Evolutionary conservation across 2,329 filamentous ascomycete species (phyloP).

Genomic region (Hypoxylon sp.): DNA sequence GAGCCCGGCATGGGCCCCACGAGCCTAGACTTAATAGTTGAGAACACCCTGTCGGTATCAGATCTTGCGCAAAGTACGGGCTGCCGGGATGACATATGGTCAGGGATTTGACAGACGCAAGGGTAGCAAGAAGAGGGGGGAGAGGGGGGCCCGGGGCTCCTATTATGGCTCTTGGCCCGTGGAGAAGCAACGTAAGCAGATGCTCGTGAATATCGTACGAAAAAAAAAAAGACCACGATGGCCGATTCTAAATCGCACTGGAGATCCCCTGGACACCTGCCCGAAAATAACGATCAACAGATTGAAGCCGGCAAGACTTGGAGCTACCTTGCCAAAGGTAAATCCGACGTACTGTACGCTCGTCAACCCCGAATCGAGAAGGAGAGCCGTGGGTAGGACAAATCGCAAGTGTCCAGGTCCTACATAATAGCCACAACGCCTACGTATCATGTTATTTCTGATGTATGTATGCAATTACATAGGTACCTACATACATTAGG

Average conservation of each 20-base stretch:
- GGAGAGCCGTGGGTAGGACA: conserved; percentile 16
- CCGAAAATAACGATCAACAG: conserved; percentile 34
- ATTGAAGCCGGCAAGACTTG: conserved; percentile 22
- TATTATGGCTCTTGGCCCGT: conserved; percentile 39
- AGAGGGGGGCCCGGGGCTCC: conserved; percentile 19
- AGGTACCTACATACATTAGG: background rate
- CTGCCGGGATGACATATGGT: conserved; percentile 35
- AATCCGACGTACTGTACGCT: conserved; percentile 10
- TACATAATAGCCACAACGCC: conserved; percentile 2
- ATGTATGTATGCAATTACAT: conserved; percentile 2
- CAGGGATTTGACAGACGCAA: conserved; percentile 43
- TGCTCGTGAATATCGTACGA: conserved; percentile 38
- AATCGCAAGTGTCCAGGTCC: background rate
- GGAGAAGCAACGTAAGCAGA: conserved; percentile 37
- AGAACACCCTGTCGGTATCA: conserved; percentile 41
- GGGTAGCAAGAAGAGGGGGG: conserved; percentile 14
- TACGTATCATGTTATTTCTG: no score
- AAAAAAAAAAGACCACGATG: conserved; percentile 31
- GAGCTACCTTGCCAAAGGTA: conserved; percentile 5
- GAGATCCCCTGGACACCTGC: conserved; percentile 19
- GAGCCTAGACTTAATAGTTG: conserved; percentile 36
- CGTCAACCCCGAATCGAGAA: conserved; percentile 20
- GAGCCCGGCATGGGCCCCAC: conserved; percentile 34
- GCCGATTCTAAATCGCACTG: conserved; percentile 32
- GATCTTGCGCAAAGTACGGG: conserved; percentile 40